These are phyloP conservation scores for Myxozyma neglecta DNA, from an alignment of 805 yeast species.

Conservation along the genomic window DNA sequence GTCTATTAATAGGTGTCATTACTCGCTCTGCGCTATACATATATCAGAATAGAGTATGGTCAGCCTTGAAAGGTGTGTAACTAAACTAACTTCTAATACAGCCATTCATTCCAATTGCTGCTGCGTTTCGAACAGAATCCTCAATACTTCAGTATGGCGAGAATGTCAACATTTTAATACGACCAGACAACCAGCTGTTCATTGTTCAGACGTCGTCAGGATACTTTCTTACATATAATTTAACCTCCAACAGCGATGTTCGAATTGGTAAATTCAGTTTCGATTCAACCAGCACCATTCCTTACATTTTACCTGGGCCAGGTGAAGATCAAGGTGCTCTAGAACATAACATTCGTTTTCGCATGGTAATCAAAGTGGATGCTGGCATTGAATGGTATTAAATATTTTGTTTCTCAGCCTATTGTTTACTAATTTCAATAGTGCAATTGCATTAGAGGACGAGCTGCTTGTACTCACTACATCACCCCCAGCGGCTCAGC, in stretches of 20 bases:
- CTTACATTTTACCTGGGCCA: constrained; percentile 41
- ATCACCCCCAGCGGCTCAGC: constrained; percentile 30
- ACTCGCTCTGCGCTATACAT: constrained; percentile 45
- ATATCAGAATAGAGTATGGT: constrained; percentile 41
- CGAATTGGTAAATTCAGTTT: constrained; percentile 18
- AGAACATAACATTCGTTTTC: constrained; percentile 37
- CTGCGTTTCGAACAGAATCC: constrained; percentile 47
- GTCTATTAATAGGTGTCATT: constrained; percentile 40
- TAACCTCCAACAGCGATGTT: constrained; percentile 19
- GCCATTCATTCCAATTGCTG: constrained; percentile 51
- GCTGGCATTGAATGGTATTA: constrained; percentile 37
- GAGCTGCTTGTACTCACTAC: constrained; percentile 27
- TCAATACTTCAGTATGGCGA: constrained; percentile 52
- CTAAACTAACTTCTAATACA: constrained; percentile 12
- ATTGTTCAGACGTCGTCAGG: constrained; percentile 35
- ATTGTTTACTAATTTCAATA: constrained; percentile 8
- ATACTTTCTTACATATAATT: constrained; percentile 26
- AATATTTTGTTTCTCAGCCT: constrained; percentile 29
- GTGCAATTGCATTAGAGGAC: constrained; percentile 31
- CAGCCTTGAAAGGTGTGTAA: not conserved
- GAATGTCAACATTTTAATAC: constrained; percentile 45
- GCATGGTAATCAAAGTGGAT: constrained; percentile 37
- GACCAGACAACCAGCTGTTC: constrained; percentile 48
- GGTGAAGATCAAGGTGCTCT: constrained; percentile 45
- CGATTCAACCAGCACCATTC: constrained; percentile 13